Evolutionary conservation across 1,139 yeast genomes (phyloP), one percentile per base, ranked within the genome.

Genomic region (Candida tetrigidarum): DNA sequence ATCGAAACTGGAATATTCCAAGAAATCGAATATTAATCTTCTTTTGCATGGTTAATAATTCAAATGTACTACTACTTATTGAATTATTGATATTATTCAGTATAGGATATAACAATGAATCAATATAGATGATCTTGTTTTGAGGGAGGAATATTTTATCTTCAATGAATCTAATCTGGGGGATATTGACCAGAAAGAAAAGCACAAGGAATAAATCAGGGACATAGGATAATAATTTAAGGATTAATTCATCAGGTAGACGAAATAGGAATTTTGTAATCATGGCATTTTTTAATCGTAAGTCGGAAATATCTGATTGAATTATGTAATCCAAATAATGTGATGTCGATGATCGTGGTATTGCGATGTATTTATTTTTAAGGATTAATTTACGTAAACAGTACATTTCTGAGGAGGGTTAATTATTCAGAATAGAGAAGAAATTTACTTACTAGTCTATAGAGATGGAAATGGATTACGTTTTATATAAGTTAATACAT

Each of bases 1-100:
- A 26, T 6, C 22, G 7, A 37, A 37, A 26, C 26, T 37, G 39
- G n/a, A 37, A 37, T 3, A 15, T 27, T 3, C 16, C 22, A 5
- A 37, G 18, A 19, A 37, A 37, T 19, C 39, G 20, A 18, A 37
- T 25, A 37, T 19, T 18, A 18, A 37, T 37, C 16, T 37, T 37
- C 16, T 18, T 16, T 5, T 11, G 16, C 8, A 15, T 27, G 9
- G 26, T n/a, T 15, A 37, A 37, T 4, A 16, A 8, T 37, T 26
- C 25, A 18, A 37, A 25, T 15, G 39, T 10, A 14, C 8, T n/a
- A n/a, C n/a, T n/a, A n/a, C n/a, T n/a, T n/a, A n/a, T n/a, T n/a
- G n/a, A n/a, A n/a, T n/a, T n/a, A n/a, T n/a, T n/a, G n/a, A n/a
- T n/a, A n/a, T n/a, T n/a, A n/a, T n/a, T n/a, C n/a, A n/a, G n/a